A percentile compares a stretch with the other conserved stretches of the same genome.
Evolutionary conservation across 108 stramenopile species (phyloP).

Genomic region (Cyclotella baltica): DNA sequence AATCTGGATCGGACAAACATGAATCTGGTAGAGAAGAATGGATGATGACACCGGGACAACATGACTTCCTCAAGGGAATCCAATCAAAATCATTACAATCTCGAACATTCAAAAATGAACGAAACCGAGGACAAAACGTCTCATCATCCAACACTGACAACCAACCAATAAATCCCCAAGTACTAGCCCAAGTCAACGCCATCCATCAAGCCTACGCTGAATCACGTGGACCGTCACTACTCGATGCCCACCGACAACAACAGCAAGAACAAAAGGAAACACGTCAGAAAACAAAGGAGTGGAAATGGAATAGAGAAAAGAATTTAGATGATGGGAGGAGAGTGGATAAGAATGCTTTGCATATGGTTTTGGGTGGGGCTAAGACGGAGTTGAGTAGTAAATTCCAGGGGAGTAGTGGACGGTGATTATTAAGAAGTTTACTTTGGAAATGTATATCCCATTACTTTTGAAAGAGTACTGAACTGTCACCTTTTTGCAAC

Average conservation of each 20-base stretch:
- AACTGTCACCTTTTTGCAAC: no score
- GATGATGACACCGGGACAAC: slow-evolving; percentile 89
- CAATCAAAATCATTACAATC: slow-evolving; percentile 59
- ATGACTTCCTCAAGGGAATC: slow-evolving; percentile 81
- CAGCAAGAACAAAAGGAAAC: slow-evolving; percentile 54
- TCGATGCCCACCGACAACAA: slow-evolving; percentile 75
- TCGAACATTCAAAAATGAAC: slow-evolving; percentile 75
- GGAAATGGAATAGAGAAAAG: slow-evolving; percentile 79
- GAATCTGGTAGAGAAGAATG: slow-evolving; percentile 79
- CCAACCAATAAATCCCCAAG: slow-evolving; percentile 63
- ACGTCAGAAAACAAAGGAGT: slow-evolving; percentile 48
- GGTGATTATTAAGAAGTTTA: no score
- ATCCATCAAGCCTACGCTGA: slow-evolving; percentile 76
- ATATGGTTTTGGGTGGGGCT: slow-evolving; percentile 83
- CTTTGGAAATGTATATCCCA: no score
- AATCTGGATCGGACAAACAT: slow-evolving; percentile 22
- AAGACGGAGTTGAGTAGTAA: slow-evolving; percentile 71
- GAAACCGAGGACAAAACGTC: slow-evolving; percentile 34
- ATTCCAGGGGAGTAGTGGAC: slow-evolving; percentile 69
- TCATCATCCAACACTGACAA: slow-evolving; percentile 6
- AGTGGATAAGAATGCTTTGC: slow-evolving; percentile 86
- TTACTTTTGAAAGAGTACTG: no score
- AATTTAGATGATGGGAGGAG: slow-evolving; percentile 85
- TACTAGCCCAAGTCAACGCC: slow-evolving; percentile 82
- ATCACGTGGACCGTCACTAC: slow-evolving; percentile 74